Percentiles rank a stretch among this genome's conserved stretches.
Conservation (phyloP, 495 filamentous ascomycete species). For the Tuber umbilicatum region DNA sequence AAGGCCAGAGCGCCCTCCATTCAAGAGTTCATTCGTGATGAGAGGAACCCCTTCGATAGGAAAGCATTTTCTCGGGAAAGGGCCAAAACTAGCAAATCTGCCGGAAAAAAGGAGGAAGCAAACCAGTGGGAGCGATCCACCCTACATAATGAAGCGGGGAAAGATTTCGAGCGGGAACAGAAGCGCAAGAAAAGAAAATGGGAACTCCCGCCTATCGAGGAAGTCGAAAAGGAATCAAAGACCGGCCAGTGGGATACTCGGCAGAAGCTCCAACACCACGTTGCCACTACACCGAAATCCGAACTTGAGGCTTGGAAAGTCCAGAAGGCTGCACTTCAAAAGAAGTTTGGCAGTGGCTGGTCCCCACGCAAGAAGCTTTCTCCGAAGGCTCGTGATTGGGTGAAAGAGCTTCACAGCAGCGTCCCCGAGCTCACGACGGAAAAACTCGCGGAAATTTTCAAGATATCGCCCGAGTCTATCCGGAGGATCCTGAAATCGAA, state of each 20-base stretch:
- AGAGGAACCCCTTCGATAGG: neutral
- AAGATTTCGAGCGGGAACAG: neutral
- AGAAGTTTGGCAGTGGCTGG: slow-evolving; percentile 72
- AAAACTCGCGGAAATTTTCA: slow-evolving; percentile 69
- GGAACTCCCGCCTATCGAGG: slow-evolving; percentile 12
- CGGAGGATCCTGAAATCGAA: slow-evolving; percentile 77
- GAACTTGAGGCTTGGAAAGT: slow-evolving; percentile 57
- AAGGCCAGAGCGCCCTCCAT: neutral
- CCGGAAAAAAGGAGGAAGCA: neutral
- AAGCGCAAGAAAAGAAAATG: slow-evolving; percentile 1
- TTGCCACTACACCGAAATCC: slow-evolving; percentile 12
- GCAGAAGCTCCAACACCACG: slow-evolving; percentile 16
- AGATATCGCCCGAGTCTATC: slow-evolving; percentile 78
- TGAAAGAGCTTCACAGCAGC: slow-evolving; percentile 67
- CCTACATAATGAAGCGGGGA: neutral
- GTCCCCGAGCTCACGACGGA: slow-evolving; percentile 72
- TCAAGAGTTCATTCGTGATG: neutral
- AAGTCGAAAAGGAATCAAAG: neutral
- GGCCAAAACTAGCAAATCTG: neutral
- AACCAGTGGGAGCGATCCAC: neutral
- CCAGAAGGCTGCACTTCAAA: slow-evolving; percentile 60
- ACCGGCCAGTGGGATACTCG: slow-evolving; percentile 4
- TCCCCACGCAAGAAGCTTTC: slow-evolving; percentile 76
- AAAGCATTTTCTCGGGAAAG: neutral
- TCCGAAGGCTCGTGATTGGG: slow-evolving; percentile 81